A percentile compares a stretch with the other conserved stretches of the same genome.
Conservation (phyloP, 495 filamentous ascomycete species). For the Tuber umbilicatum region DNA sequence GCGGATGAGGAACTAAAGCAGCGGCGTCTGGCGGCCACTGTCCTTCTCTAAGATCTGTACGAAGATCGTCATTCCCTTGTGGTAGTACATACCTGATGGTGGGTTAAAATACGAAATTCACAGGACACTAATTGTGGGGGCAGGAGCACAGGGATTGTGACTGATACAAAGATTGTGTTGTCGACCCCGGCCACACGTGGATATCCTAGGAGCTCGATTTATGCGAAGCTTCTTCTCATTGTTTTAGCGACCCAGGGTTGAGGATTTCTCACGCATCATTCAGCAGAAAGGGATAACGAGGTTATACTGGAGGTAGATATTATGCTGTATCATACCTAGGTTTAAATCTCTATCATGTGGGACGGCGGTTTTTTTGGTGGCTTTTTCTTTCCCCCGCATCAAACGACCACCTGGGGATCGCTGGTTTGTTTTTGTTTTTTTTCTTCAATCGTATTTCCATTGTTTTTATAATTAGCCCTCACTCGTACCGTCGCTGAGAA, state of each 20-base stretch:
- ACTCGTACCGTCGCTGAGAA: background rate
- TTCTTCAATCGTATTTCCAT: background rate
- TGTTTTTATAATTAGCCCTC: background rate
- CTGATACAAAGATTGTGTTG: background rate
- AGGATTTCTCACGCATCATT: background rate
- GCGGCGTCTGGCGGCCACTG: constrained; percentile 36
- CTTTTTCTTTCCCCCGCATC: background rate
- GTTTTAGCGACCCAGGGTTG: background rate
- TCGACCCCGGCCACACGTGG: background rate
- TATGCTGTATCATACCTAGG: background rate
- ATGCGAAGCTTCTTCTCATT: background rate
- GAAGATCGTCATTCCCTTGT: background rate
- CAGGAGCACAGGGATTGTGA: background rate
- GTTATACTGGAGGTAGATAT: background rate
- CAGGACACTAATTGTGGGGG: background rate
- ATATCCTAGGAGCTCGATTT: background rate
- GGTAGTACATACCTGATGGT: background rate
- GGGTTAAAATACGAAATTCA: background rate
- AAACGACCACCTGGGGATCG: background rate
- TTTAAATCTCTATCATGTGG: background rate
- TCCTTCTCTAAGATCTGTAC: constrained; percentile 21
- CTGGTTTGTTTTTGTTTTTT: background rate
- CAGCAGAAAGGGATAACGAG: background rate
- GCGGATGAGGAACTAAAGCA: constrained; percentile 27
- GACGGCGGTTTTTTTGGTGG: background rate